Base-by-base conservation (phyloP, 1,284 basidiomycete species). In the Cryptococcus sp. region DNA sequence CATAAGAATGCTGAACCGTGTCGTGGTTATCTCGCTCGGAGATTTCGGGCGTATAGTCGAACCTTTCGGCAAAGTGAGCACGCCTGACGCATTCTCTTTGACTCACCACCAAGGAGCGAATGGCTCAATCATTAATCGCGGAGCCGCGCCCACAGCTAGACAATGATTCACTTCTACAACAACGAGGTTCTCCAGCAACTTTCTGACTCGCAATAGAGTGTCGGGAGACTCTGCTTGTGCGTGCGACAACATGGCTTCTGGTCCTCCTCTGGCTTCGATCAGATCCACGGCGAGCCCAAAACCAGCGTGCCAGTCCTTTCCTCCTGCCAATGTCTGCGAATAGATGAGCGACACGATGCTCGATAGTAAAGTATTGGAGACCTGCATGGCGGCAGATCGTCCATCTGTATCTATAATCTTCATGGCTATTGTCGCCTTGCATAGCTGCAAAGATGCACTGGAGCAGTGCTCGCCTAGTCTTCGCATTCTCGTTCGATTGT, bases 51-150 rank as follows among this genome's bases (percentile, higher is more conserved):
- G 47, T 50, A 26, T 52, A 61, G 34, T 64, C 59, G 40, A 58
- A 64, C 59, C 62, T 61, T 23, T 16, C 55, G 57, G 58, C 23
- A 8, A 16, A 17, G 25, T 16, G 3, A 26, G 11, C 46, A 22
- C 38, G 5, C n/a, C 23, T 45, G 20, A 52, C 13, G 20, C 2
- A 10, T 26, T 34, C 15, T 22, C 8, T n/a, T 20, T 25, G 17
- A 61, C 62, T 56, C 50, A 61, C 59, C 62, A 64, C 62, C 62
- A 64, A n/a, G 55, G 48, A 10, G 46, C 56, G 37, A 64, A 64
- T 8, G 59, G 51, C 50, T 64, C 62, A 8, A 38, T 47, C 59
- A 64, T 56, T 20, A 64, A 22, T 10, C 50, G 48, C 22, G 62
- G 62, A 17, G 48, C 52, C 4, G 52, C 17, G 6, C 62, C 59